Conservation (phyloP, 1,139 yeast genomes). For the Scheffersomyces illinoinensis region DNA sequence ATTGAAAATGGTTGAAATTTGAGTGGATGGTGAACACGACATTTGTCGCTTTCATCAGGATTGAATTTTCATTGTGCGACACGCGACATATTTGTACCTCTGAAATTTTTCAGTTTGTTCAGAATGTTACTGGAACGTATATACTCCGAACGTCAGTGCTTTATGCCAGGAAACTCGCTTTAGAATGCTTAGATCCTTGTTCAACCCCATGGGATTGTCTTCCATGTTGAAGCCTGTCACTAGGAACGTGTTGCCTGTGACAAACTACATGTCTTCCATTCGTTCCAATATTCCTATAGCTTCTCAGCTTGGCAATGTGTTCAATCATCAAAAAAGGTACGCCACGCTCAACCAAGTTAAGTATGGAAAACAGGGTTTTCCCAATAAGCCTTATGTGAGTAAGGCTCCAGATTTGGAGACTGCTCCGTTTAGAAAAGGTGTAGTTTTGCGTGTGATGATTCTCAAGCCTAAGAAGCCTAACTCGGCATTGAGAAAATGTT, state of each 20-base stretch:
- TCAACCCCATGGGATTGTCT: slow-evolving; percentile 7
- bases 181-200: slow-evolving; percentile 15
- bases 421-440: slow-evolving; percentile 88
- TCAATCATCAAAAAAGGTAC: slow-evolving; percentile 41
- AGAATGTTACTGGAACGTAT: not conserved
- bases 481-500: slow-evolving; percentile 96
- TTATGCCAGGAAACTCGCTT: not conserved
- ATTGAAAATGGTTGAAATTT: not conserved
- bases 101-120: not conserved
- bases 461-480: slow-evolving; percentile 97
- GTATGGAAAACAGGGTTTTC: slow-evolving; percentile 62
- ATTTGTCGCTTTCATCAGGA: not conserved
- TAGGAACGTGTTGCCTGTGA: slow-evolving; percentile 1
- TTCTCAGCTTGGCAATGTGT: slow-evolving; percentile 14
- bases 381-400: slow-evolving; percentile 44
- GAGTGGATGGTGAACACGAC: slow-evolving; percentile 1
- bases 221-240: slow-evolving; percentile 2
- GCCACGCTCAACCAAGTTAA: slow-evolving; percentile 77
- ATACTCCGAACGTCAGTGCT: not conserved
- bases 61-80: not conserved
- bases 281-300: slow-evolving; percentile 9
- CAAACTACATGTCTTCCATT: slow-evolving; percentile 10
- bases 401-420: slow-evolving; percentile 81
- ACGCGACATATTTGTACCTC: not conserved
- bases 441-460: slow-evolving; percentile 91